These are phyloP conservation scores for Alternaria gansuensis DNA, from an alignment of 2,329 filamentous ascomycete species.

Conservation along the genomic window DNA sequence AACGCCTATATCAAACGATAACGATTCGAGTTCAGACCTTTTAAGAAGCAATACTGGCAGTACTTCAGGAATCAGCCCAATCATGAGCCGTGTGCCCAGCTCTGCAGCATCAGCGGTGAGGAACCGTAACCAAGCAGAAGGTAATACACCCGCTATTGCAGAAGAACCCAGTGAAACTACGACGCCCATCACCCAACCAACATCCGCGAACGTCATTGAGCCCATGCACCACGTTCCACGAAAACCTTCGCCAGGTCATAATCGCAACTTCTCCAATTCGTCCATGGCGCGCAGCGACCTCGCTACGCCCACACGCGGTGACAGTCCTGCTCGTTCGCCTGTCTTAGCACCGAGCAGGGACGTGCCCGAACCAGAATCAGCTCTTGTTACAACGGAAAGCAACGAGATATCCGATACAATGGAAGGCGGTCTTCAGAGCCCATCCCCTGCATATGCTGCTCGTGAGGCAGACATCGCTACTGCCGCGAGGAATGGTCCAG, in stretches of 20 bases:
- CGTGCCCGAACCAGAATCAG: constrained; percentile 58
- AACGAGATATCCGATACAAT: constrained; percentile 41
- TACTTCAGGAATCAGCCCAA: constrained; percentile 71
- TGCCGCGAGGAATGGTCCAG: constrained; percentile 38
- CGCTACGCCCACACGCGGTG: constrained; percentile 66
- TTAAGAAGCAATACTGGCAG: constrained; percentile 69
- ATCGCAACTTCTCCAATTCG: constrained; percentile 51
- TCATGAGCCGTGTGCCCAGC: constrained; percentile 67
- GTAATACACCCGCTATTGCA: constrained; percentile 62
- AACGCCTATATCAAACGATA: constrained; percentile 60
- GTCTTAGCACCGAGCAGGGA: constrained; percentile 59
- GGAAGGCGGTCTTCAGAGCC: constrained; percentile 38
- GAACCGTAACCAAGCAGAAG: constrained; percentile 52
- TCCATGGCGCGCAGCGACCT: constrained; percentile 61
- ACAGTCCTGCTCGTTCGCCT: constrained; percentile 69
- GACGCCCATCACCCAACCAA: constrained; percentile 49
- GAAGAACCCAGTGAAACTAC: constrained; percentile 60
- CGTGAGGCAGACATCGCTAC: constrained; percentile 52
- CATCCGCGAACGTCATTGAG: constrained; percentile 41
- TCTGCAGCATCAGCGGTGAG: constrained; percentile 51
- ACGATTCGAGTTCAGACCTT: constrained; percentile 56
- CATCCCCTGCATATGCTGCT: constrained; percentile 41
- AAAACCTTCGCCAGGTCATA: constrained; percentile 53
- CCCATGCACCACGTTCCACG: constrained; percentile 41
- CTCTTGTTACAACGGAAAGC: constrained; percentile 56